These are phyloP conservation scores for Pecoramyces ruminantium DNA, from an alignment of 192 early-diverging fungal species.

Conservation along the genomic window DNA sequence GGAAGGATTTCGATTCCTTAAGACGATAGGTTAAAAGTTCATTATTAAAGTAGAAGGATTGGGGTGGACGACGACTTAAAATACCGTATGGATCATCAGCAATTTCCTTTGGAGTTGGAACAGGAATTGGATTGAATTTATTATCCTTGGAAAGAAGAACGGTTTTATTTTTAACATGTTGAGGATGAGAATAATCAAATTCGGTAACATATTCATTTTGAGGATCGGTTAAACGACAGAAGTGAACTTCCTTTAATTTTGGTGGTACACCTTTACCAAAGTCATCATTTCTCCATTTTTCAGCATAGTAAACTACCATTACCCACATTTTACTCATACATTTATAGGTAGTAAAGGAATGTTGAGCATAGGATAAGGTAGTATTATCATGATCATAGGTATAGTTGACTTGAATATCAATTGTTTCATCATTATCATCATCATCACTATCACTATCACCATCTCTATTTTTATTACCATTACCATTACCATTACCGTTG, in stretches of 20 bases:
- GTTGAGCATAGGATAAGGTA: background rate
- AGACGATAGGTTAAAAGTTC: constrained; percentile 4
- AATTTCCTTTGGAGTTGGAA: constrained; percentile 10
- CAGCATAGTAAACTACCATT: background rate
- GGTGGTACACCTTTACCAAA: background rate
- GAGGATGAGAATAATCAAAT: constrained; percentile 24
- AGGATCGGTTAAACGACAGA: background rate
- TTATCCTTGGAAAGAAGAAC: background rate
- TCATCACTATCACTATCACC: too few species aligned
- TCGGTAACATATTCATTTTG: background rate
- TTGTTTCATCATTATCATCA: background rate
- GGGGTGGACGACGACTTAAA: constrained; percentile 6
- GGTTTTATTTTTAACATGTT: constrained; percentile 12
- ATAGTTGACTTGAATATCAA: background rate
- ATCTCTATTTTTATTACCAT: too few species aligned
- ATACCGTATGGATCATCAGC: constrained; percentile 7
- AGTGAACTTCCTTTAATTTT: background rate
- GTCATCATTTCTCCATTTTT: background rate
- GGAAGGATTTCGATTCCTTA: background rate
- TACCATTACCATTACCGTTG: too few species aligned
- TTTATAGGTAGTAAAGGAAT: background rate
- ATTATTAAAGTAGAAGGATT: constrained; percentile 4
- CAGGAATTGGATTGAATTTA: constrained; percentile 1
- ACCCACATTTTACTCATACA: constrained; percentile 1
- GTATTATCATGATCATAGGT: background rate